phyloP scores from a whole-genome alignment of 1,284 basidiomycete species.

The Leccinum pachyderme region DNA sequence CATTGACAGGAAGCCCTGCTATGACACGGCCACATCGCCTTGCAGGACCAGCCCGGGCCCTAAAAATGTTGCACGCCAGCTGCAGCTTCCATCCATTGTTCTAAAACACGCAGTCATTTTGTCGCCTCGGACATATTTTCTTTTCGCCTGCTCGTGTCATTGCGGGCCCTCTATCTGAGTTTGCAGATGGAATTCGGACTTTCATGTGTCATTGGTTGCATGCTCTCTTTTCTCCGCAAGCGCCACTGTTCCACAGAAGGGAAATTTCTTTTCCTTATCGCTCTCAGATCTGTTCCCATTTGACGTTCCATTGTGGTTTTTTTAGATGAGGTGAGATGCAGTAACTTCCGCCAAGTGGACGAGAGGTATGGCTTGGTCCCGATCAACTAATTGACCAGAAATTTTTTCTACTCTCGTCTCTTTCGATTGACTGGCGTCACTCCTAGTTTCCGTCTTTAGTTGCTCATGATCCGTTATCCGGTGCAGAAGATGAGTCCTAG shows the following conservation, averaged over 20 bases:
- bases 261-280: constrained; percentile 21
- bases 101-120: constrained; percentile 10
- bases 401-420: constrained; percentile 18
- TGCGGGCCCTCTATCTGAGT: constrained; percentile 30
- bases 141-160: constrained; percentile 9
- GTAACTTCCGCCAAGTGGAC: constrained; percentile 13
- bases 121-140: constrained; percentile 10
- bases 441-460: constrained; percentile 21
- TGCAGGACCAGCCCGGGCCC: constrained; percentile 5
- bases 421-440: constrained; percentile 13
- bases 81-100: constrained; percentile 10
- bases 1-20: constrained; percentile 21
- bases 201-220: constrained; percentile 32
- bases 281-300: constrained; percentile 20
- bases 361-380: constrained; percentile 12
- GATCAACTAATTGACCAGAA: constrained; percentile 19
- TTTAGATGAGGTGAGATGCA: constrained; percentile 18
- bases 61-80: constrained; percentile 8
- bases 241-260: constrained; percentile 20
- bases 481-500: constrained; percentile 9
- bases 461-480: constrained; percentile 15
- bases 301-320: constrained; percentile 14
- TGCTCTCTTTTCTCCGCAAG: constrained; percentile 27
- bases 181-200: constrained; percentile 32
- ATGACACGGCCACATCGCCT: constrained; percentile 9